Evolutionary conservation across 2,329 filamentous ascomycete species (phyloP).

Genomic region (Ceratocystis harringtonii): DNA sequence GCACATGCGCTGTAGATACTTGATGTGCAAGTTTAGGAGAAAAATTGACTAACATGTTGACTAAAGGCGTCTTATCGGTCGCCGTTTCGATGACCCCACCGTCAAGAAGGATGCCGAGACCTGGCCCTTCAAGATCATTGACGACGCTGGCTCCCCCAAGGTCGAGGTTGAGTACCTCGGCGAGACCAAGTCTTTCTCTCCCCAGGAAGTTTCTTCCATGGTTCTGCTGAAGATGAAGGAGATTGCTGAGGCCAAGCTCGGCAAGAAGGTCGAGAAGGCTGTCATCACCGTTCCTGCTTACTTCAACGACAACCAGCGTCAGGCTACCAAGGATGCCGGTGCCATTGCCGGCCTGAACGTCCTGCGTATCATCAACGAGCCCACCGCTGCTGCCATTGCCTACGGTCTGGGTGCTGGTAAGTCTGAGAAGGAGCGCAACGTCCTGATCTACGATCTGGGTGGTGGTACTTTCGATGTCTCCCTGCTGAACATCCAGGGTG

Average conservation of each 20-base stretch:
- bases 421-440: conserved; percentile 94
- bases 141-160: conserved; percentile 74
- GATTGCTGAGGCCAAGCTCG: conserved; percentile 94
- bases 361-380: conserved; percentile 99
- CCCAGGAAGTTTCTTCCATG: conserved; percentile 99
- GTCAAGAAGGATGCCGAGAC: conserved; percentile 99
- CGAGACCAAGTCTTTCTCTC: conserved; percentile 90
- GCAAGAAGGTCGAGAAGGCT: conserved; percentile 97
- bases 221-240: conserved; percentile 99
- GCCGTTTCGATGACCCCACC: conserved; percentile 83
- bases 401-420: conserved; percentile 95
- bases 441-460: conserved; percentile 99
- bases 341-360: conserved; percentile 95
- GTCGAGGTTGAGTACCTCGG: conserved; percentile 93
- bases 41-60: neutral
- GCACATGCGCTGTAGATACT: neutral
- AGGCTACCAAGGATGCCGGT: conserved; percentile 98
- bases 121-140: conserved; percentile 97
- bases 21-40: neutral
- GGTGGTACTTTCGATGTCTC: conserved; percentile 99
- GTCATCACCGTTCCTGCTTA: conserved; percentile 98
- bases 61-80: conserved; percentile 83
- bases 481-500: conserved; percentile 94
- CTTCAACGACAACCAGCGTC: conserved; percentile 99
- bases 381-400: conserved; percentile 92